A percentile compares a stretch with the other conserved stretches of the same genome.
Evolutionary conservation across 2,329 filamentous ascomycete genomes (phyloP).

Genomic region (Botrytis byssoidea): DNA sequence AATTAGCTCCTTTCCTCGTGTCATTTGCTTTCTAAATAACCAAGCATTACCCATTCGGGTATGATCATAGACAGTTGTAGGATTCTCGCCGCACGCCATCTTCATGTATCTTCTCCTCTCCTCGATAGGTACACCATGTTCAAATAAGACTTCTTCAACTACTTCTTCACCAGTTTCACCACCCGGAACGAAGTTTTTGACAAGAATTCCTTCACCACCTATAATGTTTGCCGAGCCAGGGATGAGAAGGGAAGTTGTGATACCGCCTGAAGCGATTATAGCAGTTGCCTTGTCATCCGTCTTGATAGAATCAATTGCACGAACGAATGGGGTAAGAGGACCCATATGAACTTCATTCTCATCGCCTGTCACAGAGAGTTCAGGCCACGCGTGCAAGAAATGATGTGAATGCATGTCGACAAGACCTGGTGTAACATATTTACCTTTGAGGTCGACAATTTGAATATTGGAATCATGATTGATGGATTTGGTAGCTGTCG

Average conservation of each 20-base stretch:
- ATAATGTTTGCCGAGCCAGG: slow-evolving; percentile 48
- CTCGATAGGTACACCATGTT: slow-evolving; percentile 40
- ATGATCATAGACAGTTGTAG: slow-evolving; percentile 42
- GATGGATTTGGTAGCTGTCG: slow-evolving; percentile 24
- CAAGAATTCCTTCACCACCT: slow-evolving; percentile 45
- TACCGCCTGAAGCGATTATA: slow-evolving; percentile 46
- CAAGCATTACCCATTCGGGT: slow-evolving; percentile 45
- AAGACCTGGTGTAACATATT: slow-evolving; percentile 46
- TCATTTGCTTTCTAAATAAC: slow-evolving; percentile 43
- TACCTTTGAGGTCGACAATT: slow-evolving; percentile 41
- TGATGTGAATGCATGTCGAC: slow-evolving; percentile 50
- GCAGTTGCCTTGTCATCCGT: slow-evolving; percentile 42
- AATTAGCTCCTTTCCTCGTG: slow-evolving; percentile 41
- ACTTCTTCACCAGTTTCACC: slow-evolving; percentile 42
- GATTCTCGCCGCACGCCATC: slow-evolving; percentile 49
- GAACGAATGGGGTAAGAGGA: slow-evolving; percentile 43
- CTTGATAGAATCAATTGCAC: slow-evolving; percentile 44
- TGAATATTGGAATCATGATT: slow-evolving; percentile 24
- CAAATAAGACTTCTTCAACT: slow-evolving; percentile 45
- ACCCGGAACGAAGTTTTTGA: slow-evolving; percentile 44
- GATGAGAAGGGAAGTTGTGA: slow-evolving; percentile 48
- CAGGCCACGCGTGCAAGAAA: slow-evolving; percentile 40
- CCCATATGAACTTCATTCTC: slow-evolving; percentile 42
- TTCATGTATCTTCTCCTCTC: slow-evolving; percentile 45
- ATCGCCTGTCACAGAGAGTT: slow-evolving; percentile 39